Evolutionary conservation across 192 early-diverging fungal genomes (phyloP).

Genomic region (Linnemannia hyalina): DNA sequence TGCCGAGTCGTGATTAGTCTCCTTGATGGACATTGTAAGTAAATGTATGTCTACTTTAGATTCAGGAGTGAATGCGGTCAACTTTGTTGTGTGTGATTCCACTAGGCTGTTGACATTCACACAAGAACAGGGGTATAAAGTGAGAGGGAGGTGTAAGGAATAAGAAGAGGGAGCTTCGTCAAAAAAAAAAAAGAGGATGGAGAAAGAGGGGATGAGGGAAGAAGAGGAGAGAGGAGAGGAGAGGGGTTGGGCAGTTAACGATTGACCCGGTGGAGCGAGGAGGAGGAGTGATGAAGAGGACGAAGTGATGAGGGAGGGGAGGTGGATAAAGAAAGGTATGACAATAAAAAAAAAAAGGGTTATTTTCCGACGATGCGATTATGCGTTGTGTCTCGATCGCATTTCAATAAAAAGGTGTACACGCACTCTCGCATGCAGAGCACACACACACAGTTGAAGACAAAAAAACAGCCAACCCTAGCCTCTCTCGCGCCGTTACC

Average conservation of each 20-base stretch:
- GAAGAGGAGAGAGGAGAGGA: not conserved
- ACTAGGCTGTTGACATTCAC: not conserved
- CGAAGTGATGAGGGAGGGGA: not conserved
- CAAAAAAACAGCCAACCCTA: too few species aligned
- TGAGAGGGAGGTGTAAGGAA: not conserved
- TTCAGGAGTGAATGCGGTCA: not conserved
- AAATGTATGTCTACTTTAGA: not conserved
- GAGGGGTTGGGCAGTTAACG: not conserved
- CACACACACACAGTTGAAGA: too few species aligned
- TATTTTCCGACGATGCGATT: constrained; percentile 7
- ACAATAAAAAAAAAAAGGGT: not conserved
- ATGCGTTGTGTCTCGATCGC: not conserved
- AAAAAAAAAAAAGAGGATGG: not conserved
- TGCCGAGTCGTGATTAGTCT: not conserved
- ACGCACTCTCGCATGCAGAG: too few species aligned
- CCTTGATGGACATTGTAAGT: not conserved
- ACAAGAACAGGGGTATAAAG: not conserved
- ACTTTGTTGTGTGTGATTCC: not conserved
- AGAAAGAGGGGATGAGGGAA: not conserved
- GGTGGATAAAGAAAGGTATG: not conserved
- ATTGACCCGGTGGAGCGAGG: not conserved
- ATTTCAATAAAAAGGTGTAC: not conserved
- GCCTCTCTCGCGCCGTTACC: too few species aligned
- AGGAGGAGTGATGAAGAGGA: constrained; percentile 8
- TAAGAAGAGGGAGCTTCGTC: not conserved